Percentiles rank a stretch among this genome's conserved stretches.
Conservation (phyloP, 1,139 yeast species). For the Pichia norvegensis region DNA sequence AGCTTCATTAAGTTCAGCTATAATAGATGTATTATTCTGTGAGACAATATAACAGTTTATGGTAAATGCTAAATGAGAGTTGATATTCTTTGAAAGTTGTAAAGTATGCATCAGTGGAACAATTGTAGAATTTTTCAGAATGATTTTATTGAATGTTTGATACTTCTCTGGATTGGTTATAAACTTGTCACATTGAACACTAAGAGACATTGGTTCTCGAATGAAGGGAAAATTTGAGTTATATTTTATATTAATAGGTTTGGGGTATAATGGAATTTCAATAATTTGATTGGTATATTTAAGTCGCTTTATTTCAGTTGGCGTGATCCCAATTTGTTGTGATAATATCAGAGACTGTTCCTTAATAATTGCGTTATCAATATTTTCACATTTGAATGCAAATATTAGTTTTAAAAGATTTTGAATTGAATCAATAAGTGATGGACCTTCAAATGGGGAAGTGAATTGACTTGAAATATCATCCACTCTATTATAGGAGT, state of each 20-base stretch:
- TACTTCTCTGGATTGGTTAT: constrained; percentile 6
- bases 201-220: constrained; percentile 15
- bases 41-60: not conserved
- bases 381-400: not conserved
- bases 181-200: constrained; percentile 9
- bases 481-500: not conserved
- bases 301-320: not conserved
- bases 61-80: not conserved
- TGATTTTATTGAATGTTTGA: constrained; percentile 12
- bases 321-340: not conserved
- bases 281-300: constrained; percentile 15
- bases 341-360: not conserved
- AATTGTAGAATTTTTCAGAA: constrained; percentile 10
- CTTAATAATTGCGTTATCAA: not conserved
- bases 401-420: not conserved
- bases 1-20: not conserved
- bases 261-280: constrained; percentile 12
- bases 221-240: constrained; percentile 15
- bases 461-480: not conserved
- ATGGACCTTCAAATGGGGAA: not conserved
- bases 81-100: not conserved
- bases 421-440: not conserved
- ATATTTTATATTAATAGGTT: not conserved
- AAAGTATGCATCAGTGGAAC: constrained; percentile 2
- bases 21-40: not conserved